Base-by-base conservation (phyloP, 352 stramenopile genomes). In the Pythium insidiosum region DNA sequence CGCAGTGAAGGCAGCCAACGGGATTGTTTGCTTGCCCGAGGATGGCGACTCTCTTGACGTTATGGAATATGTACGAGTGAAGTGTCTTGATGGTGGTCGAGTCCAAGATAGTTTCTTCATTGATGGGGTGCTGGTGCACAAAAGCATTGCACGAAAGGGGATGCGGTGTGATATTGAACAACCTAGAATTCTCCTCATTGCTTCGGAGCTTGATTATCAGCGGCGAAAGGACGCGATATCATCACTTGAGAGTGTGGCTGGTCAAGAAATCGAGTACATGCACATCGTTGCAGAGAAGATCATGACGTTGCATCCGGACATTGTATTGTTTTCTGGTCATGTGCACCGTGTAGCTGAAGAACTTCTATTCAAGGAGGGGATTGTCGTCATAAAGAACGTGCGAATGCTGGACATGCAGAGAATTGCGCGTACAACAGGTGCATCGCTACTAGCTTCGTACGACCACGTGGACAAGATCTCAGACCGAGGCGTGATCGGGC, bases 381-480 rank as follows among this genome's bases (percentile, higher is more conserved):
- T 94, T 23, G 74, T 75, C n/a, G 73, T 94, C 35, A 66, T 94
- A 29, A 94, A 94, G 46, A 94, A 94, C 47, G 75, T 88, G 10
- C 77, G 79, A 1, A 55, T 84, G 36, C 59, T 84, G 19, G 77
- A 92, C 56, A 49, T 94, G 20, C 71, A 89, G 46, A 72, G 82
- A 15, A 79, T 94, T 53, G 79, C 82, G 38, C 71, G 74, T 13
- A 83, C 70, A 25, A 90, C 82, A 4, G 74, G 77, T 4, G 74
- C 79, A 3, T 90, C 79, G 4, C 38, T 94, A 25, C 53, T 94
- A 9, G 87, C 79, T 25, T 88, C 79, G 6, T 89, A 88, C 49
- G 82, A 94, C 46, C 77, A 94, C 23, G 79, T 94, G 18, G 82
- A 94, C 63, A 94, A 94, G 60, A 89, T 94, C 47, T 79, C 73